Evolutionary conservation across 2,329 filamentous ascomycete genomes (phyloP), one percentile per base, ranked within the genome.

Genomic region (Huntiella bhutanensis): DNA sequence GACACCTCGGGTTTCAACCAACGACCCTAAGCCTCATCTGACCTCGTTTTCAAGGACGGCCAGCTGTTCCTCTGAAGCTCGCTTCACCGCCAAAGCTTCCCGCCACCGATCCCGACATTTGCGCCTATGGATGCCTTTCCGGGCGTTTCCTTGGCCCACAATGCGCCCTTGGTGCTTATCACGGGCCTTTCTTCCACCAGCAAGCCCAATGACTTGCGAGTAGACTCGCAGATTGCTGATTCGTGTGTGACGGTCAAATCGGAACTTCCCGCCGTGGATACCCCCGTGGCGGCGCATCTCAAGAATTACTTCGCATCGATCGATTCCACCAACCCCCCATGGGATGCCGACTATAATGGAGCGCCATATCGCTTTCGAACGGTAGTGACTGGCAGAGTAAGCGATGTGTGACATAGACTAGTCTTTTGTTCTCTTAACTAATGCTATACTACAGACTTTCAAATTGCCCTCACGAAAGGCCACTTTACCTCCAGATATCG

Each of bases 161-260:
- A 91, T 63, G 71, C 92, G 55, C 88, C 88, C 33, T 71, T 94
- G 48, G 64, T 96, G 51, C 67, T 92, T 41, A 72, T 93, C 33
- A 85, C 85, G 34, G 91, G 88, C 10, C 70, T 95, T 4, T 51
- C 59, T 63, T 45, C 48, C 10, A 41, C 34, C 4, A 38, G 35
- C 12, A 40, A 43, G 10, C 41, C 45, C 6, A 28, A 39, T 12
- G 32, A 41, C 4, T 19, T 50, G 5, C 16, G 47, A 15, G 36
- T 50, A 5, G 41, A 17, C 33, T 36, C 15, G 8, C 28, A 35
- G 6, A 50, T 47, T 16, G 45, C 47, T 11, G 32, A 43, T 34
- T 33, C 45, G 3, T 36, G 36, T 15, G 34, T 50, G 11, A 36
- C 41, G 6, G 47, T 92, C 54, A 71, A 70, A 52, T 88, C 83